phyloP scores from a whole-genome alignment of 2,329 filamentous ascomycete species.

The Pseudopyricularia cyperi region DNA sequence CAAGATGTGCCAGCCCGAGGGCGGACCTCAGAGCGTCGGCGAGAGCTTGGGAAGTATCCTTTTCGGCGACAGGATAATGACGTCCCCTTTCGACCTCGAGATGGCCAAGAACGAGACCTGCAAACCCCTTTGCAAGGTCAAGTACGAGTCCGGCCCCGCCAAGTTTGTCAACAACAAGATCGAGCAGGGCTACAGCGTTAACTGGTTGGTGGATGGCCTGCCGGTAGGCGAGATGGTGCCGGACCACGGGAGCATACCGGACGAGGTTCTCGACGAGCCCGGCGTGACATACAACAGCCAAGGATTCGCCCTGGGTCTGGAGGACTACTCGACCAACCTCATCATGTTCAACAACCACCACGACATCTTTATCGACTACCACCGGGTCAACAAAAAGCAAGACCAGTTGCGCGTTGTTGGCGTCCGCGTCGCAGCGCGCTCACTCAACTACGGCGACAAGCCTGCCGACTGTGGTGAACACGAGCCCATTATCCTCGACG shows the following conservation, averaged over 20 bases:
- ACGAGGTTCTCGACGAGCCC: conserved; percentile 57
- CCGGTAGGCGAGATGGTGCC: conserved; percentile 59
- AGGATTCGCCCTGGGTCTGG: conserved; percentile 67
- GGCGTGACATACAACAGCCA: conserved; percentile 80
- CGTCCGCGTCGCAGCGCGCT: conserved; percentile 74
- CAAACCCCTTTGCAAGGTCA: conserved; percentile 60
- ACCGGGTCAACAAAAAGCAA: conserved; percentile 54
- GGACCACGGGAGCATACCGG: background rate
- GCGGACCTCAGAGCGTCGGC: conserved; percentile 64
- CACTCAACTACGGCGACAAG: conserved; percentile 45
- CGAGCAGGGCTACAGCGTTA: conserved; percentile 75
- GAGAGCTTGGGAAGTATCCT: conserved; percentile 92
- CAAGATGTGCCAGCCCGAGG: conserved; percentile 73
- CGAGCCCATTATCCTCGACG: conserved; percentile 48
- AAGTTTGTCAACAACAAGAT: conserved; percentile 77
- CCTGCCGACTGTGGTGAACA: conserved; percentile 48
- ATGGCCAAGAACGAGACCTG: conserved; percentile 85
- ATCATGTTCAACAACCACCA: conserved; percentile 82
- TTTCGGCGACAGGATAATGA: conserved; percentile 93
- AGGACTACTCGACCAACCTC: conserved; percentile 31
- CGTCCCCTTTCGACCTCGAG: conserved; percentile 77
- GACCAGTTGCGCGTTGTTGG: conserved; percentile 80
- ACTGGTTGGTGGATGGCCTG: conserved; percentile 91
- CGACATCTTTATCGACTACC: conserved; percentile 87
- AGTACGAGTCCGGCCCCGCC: conserved; percentile 51